Conservation (phyloP, 192 early-diverging fungal species). For the Pecoramyces ruminantium region DNA sequence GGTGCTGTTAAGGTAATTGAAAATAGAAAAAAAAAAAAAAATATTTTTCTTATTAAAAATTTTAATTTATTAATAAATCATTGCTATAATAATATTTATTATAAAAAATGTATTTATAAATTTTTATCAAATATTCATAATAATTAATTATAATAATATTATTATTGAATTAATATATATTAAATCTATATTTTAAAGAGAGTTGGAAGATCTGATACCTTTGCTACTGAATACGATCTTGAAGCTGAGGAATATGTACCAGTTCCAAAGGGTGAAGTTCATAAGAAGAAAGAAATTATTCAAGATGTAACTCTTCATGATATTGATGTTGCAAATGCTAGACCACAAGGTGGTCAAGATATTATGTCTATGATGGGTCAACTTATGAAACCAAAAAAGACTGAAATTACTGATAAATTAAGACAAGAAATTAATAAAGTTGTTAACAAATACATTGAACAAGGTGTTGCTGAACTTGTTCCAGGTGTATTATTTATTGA, state of each 20-base stretch:
- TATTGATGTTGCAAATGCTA: slow-evolving; percentile 88
- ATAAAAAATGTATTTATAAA: no score
- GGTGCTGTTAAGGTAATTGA: slow-evolving; percentile 95
- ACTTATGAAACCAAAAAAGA: slow-evolving; percentile 97
- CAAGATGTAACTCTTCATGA: slow-evolving; percentile 97
- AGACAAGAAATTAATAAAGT: slow-evolving; percentile 97
- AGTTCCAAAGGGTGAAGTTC: slow-evolving; percentile 93
- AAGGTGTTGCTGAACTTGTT: slow-evolving; percentile 90
- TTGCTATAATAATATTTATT: no score
- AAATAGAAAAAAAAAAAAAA: no score
- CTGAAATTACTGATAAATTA: slow-evolving; percentile 96
- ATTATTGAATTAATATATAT: no score
- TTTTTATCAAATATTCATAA: no score
- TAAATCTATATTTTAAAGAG: no score
- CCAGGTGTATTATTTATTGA: slow-evolving; percentile 97
- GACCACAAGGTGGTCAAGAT: slow-evolving; percentile 93
- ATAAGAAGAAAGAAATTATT: slow-evolving; percentile 97
- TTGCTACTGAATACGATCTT: slow-evolving; percentile 94
- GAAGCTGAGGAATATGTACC: slow-evolving; percentile 98
- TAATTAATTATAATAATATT: no score
- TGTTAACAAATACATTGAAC: slow-evolving; percentile 96
- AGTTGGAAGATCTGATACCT: slow-evolving; percentile 93
- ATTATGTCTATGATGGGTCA: slow-evolving; percentile 98
- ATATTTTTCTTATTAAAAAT: no score
- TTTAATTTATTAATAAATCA: no score